Conservation (phyloP, 2,329 filamentous ascomycete genomes). For the Kalmusia sp. region DNA sequence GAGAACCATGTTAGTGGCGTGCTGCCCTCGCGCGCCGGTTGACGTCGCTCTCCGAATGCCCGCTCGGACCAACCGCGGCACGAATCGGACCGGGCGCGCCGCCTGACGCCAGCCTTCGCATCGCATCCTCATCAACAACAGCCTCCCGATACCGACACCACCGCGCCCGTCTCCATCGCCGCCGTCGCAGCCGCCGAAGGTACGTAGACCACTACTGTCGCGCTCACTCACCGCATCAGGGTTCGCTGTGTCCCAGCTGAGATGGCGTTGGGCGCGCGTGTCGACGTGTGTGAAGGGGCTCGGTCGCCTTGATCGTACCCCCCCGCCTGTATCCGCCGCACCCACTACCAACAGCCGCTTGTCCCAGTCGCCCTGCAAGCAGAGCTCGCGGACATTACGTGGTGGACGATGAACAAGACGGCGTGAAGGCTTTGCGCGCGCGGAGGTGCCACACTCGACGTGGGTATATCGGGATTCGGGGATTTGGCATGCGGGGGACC, state of each 20-base stretch:
- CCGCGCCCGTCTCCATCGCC: conserved; percentile 1
- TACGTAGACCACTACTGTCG: conserved; percentile 13
- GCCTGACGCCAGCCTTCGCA: neutral
- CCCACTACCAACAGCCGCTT: neutral
- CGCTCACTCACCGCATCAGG: neutral
- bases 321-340: neutral
- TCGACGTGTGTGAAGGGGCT: neutral
- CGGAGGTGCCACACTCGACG: neutral
- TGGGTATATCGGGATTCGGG: neutral
- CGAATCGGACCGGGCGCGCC: conserved; percentile 2
- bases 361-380: neutral
- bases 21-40: neutral
- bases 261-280: conserved; percentile 6
- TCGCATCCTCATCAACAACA: conserved; percentile 9
- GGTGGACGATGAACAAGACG: neutral
- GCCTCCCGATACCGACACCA: neutral
- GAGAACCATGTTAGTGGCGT: neutral
- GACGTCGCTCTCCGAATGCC: conserved; percentile 4
- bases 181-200: conserved; percentile 6
- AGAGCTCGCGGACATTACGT: neutral
- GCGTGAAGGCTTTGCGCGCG: neutral
- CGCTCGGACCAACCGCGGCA: neutral
- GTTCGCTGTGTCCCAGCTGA: conserved; percentile 10
- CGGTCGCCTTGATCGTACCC: conserved; percentile 2
- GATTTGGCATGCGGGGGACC: neutral